A percentile compares a stretch with the other conserved stretches of the same genome.
Evolutionary conservation across 2,329 filamentous ascomycete genomes (phyloP).

Genomic region (Blastomyces silverae): DNA sequence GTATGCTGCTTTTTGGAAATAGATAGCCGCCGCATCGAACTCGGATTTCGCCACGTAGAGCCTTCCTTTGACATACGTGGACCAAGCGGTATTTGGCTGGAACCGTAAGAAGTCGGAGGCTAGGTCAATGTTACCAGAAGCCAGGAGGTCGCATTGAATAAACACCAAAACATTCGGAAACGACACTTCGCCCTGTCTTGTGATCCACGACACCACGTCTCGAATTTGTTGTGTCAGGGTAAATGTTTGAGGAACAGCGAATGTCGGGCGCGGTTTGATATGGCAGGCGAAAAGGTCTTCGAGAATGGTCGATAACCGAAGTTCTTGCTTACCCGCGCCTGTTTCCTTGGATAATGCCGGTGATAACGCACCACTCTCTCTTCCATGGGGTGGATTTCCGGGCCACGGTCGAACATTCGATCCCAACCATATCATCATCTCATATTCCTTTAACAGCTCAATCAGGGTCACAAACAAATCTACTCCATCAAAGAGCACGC

Average conservation of each 20-base stretch:
- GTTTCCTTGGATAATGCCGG: conserved; percentile 18
- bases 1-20: conserved; percentile 77
- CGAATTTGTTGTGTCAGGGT: conserved; percentile 39
- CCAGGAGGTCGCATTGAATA: conserved; percentile 60
- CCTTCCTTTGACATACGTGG: conserved; percentile 74
- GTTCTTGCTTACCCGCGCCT: conserved; percentile 22
- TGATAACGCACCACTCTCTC: conserved; percentile 27
- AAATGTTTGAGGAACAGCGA: conserved; percentile 38
- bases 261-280: conserved; percentile 39
- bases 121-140: conserved; percentile 60
- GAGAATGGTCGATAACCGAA: conserved; percentile 33
- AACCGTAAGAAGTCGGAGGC: conserved; percentile 62
- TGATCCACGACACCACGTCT: conserved; percentile 42
- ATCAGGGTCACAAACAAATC: conserved; percentile 59
- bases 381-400: conserved; percentile 24
- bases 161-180: conserved; percentile 58
- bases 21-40: conserved; percentile 62
- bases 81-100: conserved; percentile 53
- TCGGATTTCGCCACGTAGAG: conserved; percentile 68
- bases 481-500: conserved; percentile 58
- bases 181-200: conserved; percentile 49
- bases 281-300: conserved; percentile 42
- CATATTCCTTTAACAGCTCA: conserved; percentile 62
- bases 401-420: conserved; percentile 35
- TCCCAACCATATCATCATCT: conserved; percentile 61